phyloP scores from a whole-genome alignment of 768 basidiomycete genomes.

The Boletus rex-veris region DNA sequence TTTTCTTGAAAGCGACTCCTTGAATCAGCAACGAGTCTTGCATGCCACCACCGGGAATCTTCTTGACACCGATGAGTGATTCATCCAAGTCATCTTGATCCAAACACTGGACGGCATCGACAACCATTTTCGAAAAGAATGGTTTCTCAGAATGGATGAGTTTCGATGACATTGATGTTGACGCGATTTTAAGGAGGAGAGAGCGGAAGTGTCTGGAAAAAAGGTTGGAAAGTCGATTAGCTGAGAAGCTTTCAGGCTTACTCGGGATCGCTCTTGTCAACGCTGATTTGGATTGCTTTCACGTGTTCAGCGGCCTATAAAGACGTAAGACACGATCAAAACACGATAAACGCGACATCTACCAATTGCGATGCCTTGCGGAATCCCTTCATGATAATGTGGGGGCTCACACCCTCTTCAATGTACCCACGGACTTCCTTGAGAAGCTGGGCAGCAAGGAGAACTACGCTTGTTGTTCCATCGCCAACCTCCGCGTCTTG shows the following conservation, averaged over 20 bases:
- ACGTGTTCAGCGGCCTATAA: constrained; percentile 79
- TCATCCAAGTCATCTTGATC: constrained; percentile 95
- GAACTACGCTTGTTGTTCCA: constrained; percentile 94
- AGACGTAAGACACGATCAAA: constrained; percentile 9
- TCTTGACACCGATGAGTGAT: constrained; percentile 94
- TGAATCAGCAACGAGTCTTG: constrained; percentile 88
- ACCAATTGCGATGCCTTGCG: constrained; percentile 84
- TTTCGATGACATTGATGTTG: constrained; percentile 99
- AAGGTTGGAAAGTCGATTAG: constrained; percentile 5
- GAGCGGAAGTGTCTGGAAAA: constrained; percentile 79
- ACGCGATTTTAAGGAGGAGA: constrained; percentile 92
- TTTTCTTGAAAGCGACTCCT: constrained; percentile 99
- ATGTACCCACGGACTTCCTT: constrained; percentile 90
- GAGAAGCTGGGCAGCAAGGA: constrained; percentile 89
- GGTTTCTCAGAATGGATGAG: constrained; percentile 98
- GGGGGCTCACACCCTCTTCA: constrained; percentile 96
- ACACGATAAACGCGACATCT: constrained; percentile 25
- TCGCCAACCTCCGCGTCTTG: constrained; percentile 99
- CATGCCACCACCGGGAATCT: constrained; percentile 96
- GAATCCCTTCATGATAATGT: constrained; percentile 97
- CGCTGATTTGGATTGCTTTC: constrained; percentile 82
- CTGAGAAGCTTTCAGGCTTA: constrained; percentile 40
- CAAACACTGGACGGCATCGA: constrained; percentile 89
- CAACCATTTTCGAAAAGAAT: constrained; percentile 98
- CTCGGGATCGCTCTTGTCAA: constrained; percentile 90